Base-by-base conservation (phyloP, 1,284 basidiomycete species). In the Spongispora temasekensis region DNA sequence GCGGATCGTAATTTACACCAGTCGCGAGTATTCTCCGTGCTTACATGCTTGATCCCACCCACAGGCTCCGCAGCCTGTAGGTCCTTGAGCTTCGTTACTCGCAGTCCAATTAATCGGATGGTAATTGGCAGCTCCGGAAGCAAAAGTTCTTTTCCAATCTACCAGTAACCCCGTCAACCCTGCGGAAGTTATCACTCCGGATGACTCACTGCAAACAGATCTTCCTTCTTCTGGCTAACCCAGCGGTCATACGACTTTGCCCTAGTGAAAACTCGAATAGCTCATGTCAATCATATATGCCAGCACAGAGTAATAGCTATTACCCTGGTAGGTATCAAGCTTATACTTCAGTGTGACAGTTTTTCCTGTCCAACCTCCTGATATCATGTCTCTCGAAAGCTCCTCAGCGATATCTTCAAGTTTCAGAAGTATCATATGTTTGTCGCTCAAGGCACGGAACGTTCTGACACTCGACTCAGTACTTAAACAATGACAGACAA, bases 21-120 rank as follows among this genome's bases (percentile, higher is more conserved):
- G 23, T 46, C 37, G 25, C 17, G 21, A 44, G n/a, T 48, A 32
- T 42, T 51, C 7, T 52, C n/a, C 1, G 23, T 4, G 62, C 83
- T 60, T 69, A 90, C 90, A 56, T 84, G 79, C 71, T 89, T 89
- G 59, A 93, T 91, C 4, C 83, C 81, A 25, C 74, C 77, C 19
- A 68, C 67, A 17, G 82, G 77, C 28, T 80, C 78, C 53, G 79
- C 69, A 17, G 78, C 81, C 62, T 80, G 79, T 28, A 95, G 75
- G 73, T 97, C 94, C 69, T 91, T 93, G 59, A 97, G 77, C 63
- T 91, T 94, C 3, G 93, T 94, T 25, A 95, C 80, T 51, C 94
- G 81, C 27, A 97, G 78, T 3, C 94, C 94, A 59, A 97, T 88
- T 5, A 97, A 79, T 44, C 94, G 83, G 25, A 95, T 77, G 21